Evolutionary conservation across 2,329 filamentous ascomycete genomes (phyloP), one percentile per base, ranked within the genome.

Genomic region (Mollisia scopiformis): DNA sequence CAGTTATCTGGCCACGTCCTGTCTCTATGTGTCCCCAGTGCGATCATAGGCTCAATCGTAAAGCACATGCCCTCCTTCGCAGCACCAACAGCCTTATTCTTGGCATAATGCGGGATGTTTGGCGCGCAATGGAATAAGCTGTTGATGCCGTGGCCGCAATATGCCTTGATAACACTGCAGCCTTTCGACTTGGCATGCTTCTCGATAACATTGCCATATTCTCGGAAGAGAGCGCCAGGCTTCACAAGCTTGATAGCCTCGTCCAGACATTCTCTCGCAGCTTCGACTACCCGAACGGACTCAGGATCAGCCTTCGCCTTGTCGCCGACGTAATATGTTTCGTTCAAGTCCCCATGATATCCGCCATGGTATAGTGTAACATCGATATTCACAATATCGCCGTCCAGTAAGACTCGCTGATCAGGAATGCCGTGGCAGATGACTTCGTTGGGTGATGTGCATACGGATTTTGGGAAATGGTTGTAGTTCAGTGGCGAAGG

Each of bases 351-450:
- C 58, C 92, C 93, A 74, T 99, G 95, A 79, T 94, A 98, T 57
- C 95, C 95, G 63, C 89, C 91, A 75, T 98, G 93, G 77, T 96
- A 99, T 46, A 99, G 80, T 0, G 93, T 93, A 5, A 99, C 91
- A 70, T 99, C 95, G 67, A 99, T 93, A 79, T 99, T 99, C 72
- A 99, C 80, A 67, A 99, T 98, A 72, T 99, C 95, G 64, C 95
- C 95, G 69, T 99, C 94, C 65, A 92, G 78, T 1, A 99, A 83
- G 7, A 90, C 82, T 58, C 95, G 87, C 75, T 96, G 88, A 73
- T 99, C 95, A 16, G 95, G 95, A 66, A 99, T 99, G 56, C 95
- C 95, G 81, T 99, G 95, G 80, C 95, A 99, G 75, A 99, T 98
- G 66, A 97, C 91, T 78, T 99, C 95, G 80, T 99, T 99, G 53